Evolutionary conservation across 2,329 filamentous ascomycete genomes (phyloP), one percentile per base, ranked within the genome.

Genomic region (Ophiostoma tasmaniense): DNA sequence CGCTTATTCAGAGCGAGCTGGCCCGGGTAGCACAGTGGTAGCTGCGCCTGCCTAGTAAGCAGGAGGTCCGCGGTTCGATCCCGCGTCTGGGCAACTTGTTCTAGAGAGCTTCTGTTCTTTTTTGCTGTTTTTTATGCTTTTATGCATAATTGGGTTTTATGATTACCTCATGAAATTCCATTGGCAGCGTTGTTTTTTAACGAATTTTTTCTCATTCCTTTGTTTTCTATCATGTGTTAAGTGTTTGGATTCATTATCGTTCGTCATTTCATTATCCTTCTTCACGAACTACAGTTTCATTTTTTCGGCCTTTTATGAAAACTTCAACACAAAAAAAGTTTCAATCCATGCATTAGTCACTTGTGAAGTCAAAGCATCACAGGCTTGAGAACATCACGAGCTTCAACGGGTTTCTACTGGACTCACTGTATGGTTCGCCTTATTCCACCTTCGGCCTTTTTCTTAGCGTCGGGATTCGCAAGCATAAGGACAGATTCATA

Each of bases 1-100:
- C 50, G 50, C 50, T 55, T 55, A 55, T 55, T 22, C 50, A 10
- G 25, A 55, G 25, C 50, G n/a, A 55, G 50, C 50, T 64, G 33
- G 61, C 61, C 61, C 61, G 61, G 61, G 61, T 64, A 64, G 61
- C 61, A 64, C 61, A 64, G 61, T 37, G 61, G 61, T 64, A 64
- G 61, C 61, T 64, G 61, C 61, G 61, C 61, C 61, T 64, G 61
- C 61, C 61, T 64, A 64, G 61, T 64, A 64, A 64, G 61, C 61
- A 64, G 61, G 61, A 64, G 61, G 61, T 64, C 61, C 61, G 61
- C 61, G 61, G 61, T 64, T 64, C 61, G 61, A 64, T 64, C 61
- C 61, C 61, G 61, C 61, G 61, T 64, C 61, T 64, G 61, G 61
- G 61, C 61, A 64, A 37, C 22, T 1, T 22, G 30, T 64, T 37